A percentile compares a stretch with the other conserved stretches of the same genome.
Evolutionary conservation across 2,329 filamentous ascomycete genomes (phyloP).

Genomic region (Aspergillus sp.): DNA sequence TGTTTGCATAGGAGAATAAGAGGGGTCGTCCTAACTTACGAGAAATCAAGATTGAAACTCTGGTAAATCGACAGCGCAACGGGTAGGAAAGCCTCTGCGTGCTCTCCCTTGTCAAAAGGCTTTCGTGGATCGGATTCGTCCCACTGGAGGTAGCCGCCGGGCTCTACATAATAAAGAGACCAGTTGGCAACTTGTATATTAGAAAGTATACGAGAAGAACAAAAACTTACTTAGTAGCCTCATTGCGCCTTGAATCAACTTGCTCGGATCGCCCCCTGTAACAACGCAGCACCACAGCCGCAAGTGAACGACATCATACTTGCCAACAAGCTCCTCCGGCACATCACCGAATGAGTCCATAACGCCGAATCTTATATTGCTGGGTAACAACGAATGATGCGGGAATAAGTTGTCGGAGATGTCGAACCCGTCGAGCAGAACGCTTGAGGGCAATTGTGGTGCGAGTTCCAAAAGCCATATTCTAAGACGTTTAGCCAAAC

Average conservation of each 20-base stretch:
- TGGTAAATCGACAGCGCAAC: background rate
- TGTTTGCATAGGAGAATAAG: too few species aligned
- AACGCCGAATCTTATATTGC: background rate
- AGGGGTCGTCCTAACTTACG: background rate
- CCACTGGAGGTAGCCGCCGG: slow-evolving; percentile 3
- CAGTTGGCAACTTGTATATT: background rate
- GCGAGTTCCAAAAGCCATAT: background rate
- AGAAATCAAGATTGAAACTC: background rate
- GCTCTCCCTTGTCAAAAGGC: background rate
- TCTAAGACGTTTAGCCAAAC: background rate
- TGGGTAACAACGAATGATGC: background rate
- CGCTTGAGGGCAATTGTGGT: background rate
- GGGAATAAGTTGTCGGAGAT: background rate
- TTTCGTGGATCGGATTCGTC: background rate
- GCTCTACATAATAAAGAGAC: background rate
- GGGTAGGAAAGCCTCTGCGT: background rate
- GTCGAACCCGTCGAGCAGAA: background rate
- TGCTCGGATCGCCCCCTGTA: background rate
- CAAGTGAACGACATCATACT: slow-evolving; percentile 4
- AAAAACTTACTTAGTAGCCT: background rate
- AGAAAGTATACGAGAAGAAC: too few species aligned
- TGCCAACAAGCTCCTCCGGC: background rate
- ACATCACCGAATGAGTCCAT: background rate
- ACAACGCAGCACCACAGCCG: background rate
- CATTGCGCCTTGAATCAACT: background rate